Conservation (phyloP, 495 filamentous ascomycete species). For the Aspergillus heteromorphus region DNA sequence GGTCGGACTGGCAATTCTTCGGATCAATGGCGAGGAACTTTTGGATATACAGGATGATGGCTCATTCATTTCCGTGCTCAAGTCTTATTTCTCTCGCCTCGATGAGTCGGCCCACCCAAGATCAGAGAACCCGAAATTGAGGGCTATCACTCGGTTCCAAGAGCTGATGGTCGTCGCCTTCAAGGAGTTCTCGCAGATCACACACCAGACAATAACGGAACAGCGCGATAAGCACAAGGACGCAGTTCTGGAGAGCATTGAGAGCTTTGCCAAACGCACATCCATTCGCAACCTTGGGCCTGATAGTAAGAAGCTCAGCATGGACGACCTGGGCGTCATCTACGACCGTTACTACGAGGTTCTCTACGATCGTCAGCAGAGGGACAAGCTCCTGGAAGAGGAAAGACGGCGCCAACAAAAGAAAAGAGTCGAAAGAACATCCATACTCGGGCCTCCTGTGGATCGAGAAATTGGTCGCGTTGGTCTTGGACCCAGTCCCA, state of each 20-base stretch:
- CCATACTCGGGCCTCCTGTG: constrained; percentile 34
- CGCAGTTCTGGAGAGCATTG: constrained; percentile 85
- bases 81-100: constrained; percentile 86
- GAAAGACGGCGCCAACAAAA: constrained; percentile 56
- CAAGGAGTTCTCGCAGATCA: constrained; percentile 94
- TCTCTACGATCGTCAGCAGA: constrained; percentile 83
- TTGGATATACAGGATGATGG: constrained; percentile 95
- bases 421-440: constrained; percentile 49
- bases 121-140: constrained; percentile 86
- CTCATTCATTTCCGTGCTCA: constrained; percentile 92
- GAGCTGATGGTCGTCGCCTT: constrained; percentile 98
- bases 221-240: constrained; percentile 89
- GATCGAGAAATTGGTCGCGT: constrained; percentile 64
- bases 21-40: constrained; percentile 97
- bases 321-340: constrained; percentile 78
- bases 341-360: constrained; percentile 92
- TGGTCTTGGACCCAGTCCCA: constrained; percentile 79
- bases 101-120: constrained; percentile 95
- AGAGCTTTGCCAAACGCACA: constrained; percentile 94
- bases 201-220: constrained; percentile 84
- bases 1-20: constrained; percentile 87
- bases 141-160: constrained; percentile 91
- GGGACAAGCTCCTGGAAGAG: constrained; percentile 69
- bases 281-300: constrained; percentile 93
- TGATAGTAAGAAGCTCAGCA: constrained; percentile 81